Evolutionary conservation across 164 flowering plant species (phyloP).

Genomic region (Magnolia kwangsiensis): DNA sequence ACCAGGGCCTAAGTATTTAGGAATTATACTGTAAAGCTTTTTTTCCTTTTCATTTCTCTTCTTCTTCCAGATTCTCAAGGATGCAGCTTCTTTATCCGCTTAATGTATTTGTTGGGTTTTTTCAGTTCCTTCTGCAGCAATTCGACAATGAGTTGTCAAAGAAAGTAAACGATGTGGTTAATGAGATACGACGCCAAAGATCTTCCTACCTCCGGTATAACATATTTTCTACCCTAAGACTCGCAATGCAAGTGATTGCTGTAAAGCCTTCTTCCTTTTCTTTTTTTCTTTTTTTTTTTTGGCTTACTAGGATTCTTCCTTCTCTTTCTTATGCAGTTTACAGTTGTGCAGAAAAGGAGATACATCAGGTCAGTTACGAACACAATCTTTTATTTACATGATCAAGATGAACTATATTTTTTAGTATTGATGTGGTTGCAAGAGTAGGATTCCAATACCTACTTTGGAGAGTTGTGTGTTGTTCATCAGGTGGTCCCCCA

Average conservation of each 20-base stretch:
- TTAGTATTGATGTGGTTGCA: no score
- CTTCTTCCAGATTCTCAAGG: background rate
- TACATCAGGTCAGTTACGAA: conserved; percentile 65
- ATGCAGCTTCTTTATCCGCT: background rate
- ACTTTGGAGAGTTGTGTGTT: background rate
- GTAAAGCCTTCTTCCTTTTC: background rate
- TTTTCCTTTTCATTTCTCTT: no score
- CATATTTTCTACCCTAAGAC: background rate
- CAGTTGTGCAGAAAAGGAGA: conserved; percentile 91
- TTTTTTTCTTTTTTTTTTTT: background rate
- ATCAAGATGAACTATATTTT: background rate
- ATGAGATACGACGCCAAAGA: conserved; percentile 88
- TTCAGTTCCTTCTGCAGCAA: conserved; percentile 80
- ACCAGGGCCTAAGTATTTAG: no score
- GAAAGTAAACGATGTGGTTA: conserved; percentile 70
- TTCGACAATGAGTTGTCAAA: conserved; percentile 73
- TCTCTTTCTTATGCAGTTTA: conserved; percentile 46
- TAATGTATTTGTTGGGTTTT: background rate
- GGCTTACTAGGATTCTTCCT: background rate
- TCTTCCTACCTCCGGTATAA: conserved; percentile 92
- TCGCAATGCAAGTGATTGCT: background rate
- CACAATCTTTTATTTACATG: background rate
- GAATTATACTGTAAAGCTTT: no score
- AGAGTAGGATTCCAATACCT: background rate
- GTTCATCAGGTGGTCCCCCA: background rate